Evolutionary conservation across 352 stramenopile genomes (phyloP).

Genomic region (Globisporangium nunn): DNA sequence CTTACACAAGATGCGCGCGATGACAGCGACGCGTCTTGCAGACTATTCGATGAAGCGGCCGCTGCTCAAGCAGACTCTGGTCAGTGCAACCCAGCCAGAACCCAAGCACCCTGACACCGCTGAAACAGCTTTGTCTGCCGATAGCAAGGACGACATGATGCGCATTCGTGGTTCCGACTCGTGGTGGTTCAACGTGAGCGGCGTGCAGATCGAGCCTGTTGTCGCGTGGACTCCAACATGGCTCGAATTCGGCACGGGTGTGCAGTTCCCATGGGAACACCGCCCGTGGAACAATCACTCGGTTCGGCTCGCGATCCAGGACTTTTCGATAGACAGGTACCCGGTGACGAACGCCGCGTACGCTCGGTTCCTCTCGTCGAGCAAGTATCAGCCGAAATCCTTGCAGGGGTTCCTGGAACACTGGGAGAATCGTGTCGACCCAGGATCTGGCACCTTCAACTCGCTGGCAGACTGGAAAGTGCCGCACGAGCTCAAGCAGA

Average conservation of each 20-base stretch:
- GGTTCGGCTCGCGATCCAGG: constrained; percentile 42
- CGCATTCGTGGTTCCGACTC: constrained; percentile 29
- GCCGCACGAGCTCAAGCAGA: constrained; percentile 34
- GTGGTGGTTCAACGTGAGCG: constrained; percentile 81
- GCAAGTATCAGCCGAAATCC: constrained; percentile 44
- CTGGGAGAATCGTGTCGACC: constrained; percentile 43
- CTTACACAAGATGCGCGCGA: constrained; percentile 34
- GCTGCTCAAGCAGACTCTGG: constrained; percentile 33
- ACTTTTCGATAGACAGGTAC: constrained; percentile 69
- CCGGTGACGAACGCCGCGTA: constrained; percentile 78
- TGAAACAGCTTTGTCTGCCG: neutral
- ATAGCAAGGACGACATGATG: constrained; percentile 29
- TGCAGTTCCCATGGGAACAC: constrained; percentile 82
- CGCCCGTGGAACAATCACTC: constrained; percentile 79
- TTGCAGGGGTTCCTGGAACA: constrained; percentile 67
- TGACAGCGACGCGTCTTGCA: constrained; percentile 39
- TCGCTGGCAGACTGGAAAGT: constrained; percentile 36
- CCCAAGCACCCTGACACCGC: neutral
- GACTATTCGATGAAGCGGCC: constrained; percentile 33
- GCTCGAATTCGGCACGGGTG: constrained; percentile 47
- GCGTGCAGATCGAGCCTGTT: constrained; percentile 79
- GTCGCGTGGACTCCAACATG: constrained; percentile 55
- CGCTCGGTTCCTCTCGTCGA: constrained; percentile 38
- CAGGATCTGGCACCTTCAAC: constrained; percentile 5
- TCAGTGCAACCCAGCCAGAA: constrained; percentile 1